These are phyloP conservation scores for Sporothrix globosa DNA, from an alignment of 2,329 filamentous ascomycete genomes.

Conservation along the genomic window DNA sequence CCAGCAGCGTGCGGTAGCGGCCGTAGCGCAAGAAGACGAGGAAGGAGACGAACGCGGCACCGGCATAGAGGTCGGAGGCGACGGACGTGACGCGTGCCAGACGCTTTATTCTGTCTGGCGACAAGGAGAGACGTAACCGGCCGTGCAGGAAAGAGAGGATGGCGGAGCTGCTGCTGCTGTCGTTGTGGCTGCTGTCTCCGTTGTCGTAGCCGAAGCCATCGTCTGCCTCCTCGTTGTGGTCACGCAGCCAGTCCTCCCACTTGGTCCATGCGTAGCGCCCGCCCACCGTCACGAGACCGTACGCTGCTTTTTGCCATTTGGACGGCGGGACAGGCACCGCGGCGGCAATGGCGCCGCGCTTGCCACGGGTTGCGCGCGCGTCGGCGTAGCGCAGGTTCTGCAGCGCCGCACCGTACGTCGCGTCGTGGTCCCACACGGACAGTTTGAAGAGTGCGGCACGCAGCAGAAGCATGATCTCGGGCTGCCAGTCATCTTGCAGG, in stretches of 20 bases:
- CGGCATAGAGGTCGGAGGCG: conserved; percentile 73
- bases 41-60: conserved; percentile 82
- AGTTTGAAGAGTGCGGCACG: conserved; percentile 88
- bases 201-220: conserved; percentile 14
- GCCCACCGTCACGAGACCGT: conserved; percentile 82
- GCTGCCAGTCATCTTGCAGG: conserved; percentile 81
- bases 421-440: conserved; percentile 93
- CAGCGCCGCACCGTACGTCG: conserved; percentile 88
- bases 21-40: conserved; percentile 89
- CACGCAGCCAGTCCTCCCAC: conserved; percentile 85
- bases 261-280: conserved; percentile 89
- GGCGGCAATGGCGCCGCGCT: conserved; percentile 42
- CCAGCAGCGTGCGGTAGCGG: conserved; percentile 85
- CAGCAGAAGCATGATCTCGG: conserved; percentile 79
- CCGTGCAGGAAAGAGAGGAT: background rate
- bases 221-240: conserved; percentile 61
- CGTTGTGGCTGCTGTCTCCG: conserved; percentile 15
- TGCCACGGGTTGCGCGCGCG: conserved; percentile 56
- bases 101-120: conserved; percentile 47
- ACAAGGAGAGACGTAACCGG: background rate
- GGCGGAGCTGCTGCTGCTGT: background rate
- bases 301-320: conserved; percentile 79
- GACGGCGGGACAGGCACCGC: conserved; percentile 70
- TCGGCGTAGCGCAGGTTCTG: conserved; percentile 92
- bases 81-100: conserved; percentile 71